Evolutionary conservation across 768 basidiomycete genomes (phyloP).

Genomic region (Cystofilobasidium capitatum): DNA sequence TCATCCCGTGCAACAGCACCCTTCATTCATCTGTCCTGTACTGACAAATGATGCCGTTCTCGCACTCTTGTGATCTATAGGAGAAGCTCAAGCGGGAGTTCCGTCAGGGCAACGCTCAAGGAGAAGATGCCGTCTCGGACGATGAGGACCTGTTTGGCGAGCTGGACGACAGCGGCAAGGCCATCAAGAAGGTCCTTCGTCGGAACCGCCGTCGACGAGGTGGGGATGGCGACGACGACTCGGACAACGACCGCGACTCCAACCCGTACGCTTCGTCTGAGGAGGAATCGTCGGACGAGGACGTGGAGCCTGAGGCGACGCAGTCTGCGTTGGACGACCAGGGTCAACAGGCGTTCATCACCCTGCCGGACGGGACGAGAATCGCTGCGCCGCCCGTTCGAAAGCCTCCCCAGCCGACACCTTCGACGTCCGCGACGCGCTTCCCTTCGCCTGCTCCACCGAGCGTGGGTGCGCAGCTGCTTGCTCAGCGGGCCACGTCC

Average conservation of each 20-base stretch:
- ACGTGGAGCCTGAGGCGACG: neutral
- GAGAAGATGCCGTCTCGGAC: constrained; percentile 14
- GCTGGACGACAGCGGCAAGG: constrained; percentile 12
- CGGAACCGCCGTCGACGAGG: constrained; percentile 9
- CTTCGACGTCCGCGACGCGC: neutral
- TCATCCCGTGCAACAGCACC: neutral
- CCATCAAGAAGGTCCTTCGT: constrained; percentile 20
- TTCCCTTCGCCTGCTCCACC: constrained; percentile 6
- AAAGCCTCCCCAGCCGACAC: neutral
- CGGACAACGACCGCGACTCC: neutral
- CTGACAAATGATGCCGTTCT: neutral
- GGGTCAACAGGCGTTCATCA: neutral
- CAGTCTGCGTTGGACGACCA: neutral
- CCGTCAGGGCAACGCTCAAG: constrained; percentile 19
- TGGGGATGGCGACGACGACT: constrained; percentile 7
- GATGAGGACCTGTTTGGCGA: constrained; percentile 26
- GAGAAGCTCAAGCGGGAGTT: constrained; percentile 23
- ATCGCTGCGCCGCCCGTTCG: constrained; percentile 5
- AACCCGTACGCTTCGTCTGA: constrained; percentile 24
- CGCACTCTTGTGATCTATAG: neutral
- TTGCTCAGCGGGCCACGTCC: constrained; percentile 21
- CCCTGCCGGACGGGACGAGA: neutral
- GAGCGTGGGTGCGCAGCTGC: constrained; percentile 15
- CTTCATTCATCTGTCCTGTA: neutral
- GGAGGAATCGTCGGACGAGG: neutral